A percentile compares a stretch with the other conserved stretches of the same genome.
These are phyloP conservation scores for Talaromyces sp. DNA, from an alignment of 2,329 filamentous ascomycete species.

Conservation along the genomic window DNA sequence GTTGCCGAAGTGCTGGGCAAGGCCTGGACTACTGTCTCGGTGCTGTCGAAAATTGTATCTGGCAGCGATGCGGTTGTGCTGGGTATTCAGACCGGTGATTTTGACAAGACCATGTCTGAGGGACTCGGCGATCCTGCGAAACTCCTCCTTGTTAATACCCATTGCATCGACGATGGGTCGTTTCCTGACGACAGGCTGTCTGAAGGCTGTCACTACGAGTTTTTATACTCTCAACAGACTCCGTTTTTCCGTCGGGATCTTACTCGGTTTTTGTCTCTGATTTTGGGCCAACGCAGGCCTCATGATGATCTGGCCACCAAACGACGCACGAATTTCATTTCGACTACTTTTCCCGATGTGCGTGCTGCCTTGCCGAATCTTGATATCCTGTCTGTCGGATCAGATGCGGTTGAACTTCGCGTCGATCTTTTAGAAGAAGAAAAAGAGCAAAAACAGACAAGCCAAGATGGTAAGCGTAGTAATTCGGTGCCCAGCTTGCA, in stretches of 20 bases:
- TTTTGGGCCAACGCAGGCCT: slow-evolving; percentile 70
- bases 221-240: slow-evolving; percentile 66
- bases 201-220: slow-evolving; percentile 73
- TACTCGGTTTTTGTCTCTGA: slow-evolving; percentile 71
- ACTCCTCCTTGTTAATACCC: slow-evolving; percentile 67
- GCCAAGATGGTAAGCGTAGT: slow-evolving; percentile 56
- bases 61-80: slow-evolving; percentile 60
- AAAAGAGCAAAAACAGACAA: slow-evolving; percentile 54
- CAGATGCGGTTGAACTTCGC: slow-evolving; percentile 77
- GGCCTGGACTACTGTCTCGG: slow-evolving; percentile 56
- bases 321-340: slow-evolving; percentile 74
- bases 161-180: slow-evolving; percentile 66
- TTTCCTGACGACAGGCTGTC: slow-evolving; percentile 62
- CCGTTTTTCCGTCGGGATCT: slow-evolving; percentile 70
- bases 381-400: slow-evolving; percentile 79
- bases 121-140: slow-evolving; percentile 42
- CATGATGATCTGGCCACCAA: slow-evolving; percentile 68
- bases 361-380: slow-evolving; percentile 76
- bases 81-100: slow-evolving; percentile 55
- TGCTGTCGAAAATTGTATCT: slow-evolving; percentile 48
- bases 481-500: slow-evolving; percentile 67
- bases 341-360: slow-evolving; percentile 82
- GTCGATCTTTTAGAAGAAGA: slow-evolving; percentile 74
- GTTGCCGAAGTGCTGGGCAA: slow-evolving; percentile 77
- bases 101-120: slow-evolving; percentile 53